Base-by-base conservation (phyloP, 169 alveolate genomes). In the Plasmodium berghei region DNA sequence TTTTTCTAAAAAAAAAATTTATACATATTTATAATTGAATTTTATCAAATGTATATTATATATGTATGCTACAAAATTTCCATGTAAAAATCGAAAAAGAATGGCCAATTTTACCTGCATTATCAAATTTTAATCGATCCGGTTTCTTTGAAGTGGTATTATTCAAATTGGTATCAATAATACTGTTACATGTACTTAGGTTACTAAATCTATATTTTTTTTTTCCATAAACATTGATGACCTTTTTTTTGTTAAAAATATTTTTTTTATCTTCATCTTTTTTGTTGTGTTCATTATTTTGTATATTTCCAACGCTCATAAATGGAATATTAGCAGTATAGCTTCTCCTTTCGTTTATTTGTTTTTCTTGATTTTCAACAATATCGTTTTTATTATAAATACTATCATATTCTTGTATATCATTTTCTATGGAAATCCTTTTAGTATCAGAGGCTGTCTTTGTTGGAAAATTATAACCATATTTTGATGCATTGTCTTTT, bases 181-280 rank as follows among this genome's bases (percentile, higher is more conserved):
- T 52, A 20, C 73, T 70, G 34, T 14, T 70, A 26, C 89, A 77
- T 48, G 49, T 34, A 59, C 77, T 63, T 26, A 77, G 6, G 40
- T 64, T 77, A 56, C 72, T 77, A 61, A 49, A 64, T 45, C 89
- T 8, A 64, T 63, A 77, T 52, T 77, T 77, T n/a, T 18, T 77
- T 66, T 64, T 77, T 52, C 26, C 40, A 16, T 45, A 52, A 2
- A 12, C 48, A 5, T 42, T 77, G 20, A 16, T 56, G 22, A 14
- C 52, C 49, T 56, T 42, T 63, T 64, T 61, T 28, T 54, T 83
- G 55, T 28, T 59, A 42, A 14, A 58, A 20, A 54, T 24, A 8
- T 28, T 3, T 26, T 61, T 49, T 9, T 54, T 62, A 46, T 9
- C 10, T 14, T 28, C 67, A 1, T 70, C 20, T 83, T n/a, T 69